Evolutionary conservation across 129 eudicot genomes (phyloP), one percentile per base, ranked within the genome.

Genomic region (Sambucus nigra): DNA sequence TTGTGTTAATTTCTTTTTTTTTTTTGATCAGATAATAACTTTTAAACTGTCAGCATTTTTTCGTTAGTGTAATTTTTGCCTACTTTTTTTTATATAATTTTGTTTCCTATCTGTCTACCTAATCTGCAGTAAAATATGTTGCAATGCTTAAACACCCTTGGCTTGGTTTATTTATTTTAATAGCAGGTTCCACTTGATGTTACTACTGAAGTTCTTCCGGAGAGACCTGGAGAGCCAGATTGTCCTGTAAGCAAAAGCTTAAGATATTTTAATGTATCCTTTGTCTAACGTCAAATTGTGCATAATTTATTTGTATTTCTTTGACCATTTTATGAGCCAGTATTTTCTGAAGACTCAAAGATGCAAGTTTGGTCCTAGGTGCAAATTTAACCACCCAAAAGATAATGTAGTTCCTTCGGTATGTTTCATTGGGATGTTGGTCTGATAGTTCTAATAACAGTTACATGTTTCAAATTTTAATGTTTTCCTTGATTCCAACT

Each of bases 341-440:
- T 86, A 71, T 61, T 92, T 82, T 50, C 21, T 92, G 74, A 92
- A 92, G 96, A 92, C 99, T 44, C 82, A 77, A 60, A 83, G 64
- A 65, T 92, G 99, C 86, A 92, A 86, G 74, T 92, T 82, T 69
- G 99, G 99, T 46, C 73, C 59, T 20, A 79, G 74, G 62, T 92
- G 99, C 89, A 92, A 71, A 78, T 92, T 86, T 55, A 92, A 92
- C 69, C 99, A 92, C 71, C 99, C 99, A 42, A 76, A 82, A 74
- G 94, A 85, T 38, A 74, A 53, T 41, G 33, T 63, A 53, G 72
- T 63, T 35, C 59, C 79, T 65, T 42, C 47, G 66, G 94, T 88
- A 64, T 48, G 86, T 51, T 61, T 49, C 48, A 25, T 38, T 60
- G 73, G 53, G 57, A 24, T 33, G 49, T 22, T 56, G 18, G 29